Evolutionary conservation across 1,139 yeast species (phyloP).

Genomic region (Suhomyces bolitotheri): DNA sequence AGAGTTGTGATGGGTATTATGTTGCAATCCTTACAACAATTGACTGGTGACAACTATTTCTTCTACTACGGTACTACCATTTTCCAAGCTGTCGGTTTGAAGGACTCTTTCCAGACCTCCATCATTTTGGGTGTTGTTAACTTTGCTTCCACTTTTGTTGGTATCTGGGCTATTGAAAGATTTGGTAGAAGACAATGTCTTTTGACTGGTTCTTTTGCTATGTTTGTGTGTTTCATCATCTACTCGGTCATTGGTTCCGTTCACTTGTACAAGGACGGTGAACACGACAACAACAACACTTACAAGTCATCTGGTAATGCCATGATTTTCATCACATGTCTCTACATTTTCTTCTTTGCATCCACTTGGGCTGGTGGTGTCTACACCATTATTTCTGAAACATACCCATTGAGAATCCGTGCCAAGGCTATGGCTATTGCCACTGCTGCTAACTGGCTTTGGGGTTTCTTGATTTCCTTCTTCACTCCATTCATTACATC

Average conservation of each 20-base stretch:
- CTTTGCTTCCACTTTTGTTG: constrained; percentile 70
- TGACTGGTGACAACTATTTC: constrained; percentile 80
- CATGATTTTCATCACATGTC: constrained; percentile 75
- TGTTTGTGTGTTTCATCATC: constrained; percentile 60
- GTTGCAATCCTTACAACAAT: constrained; percentile 71
- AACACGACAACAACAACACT: constrained; percentile 22
- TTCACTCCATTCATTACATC: constrained; percentile 65
- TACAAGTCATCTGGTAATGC: constrained; percentile 64
- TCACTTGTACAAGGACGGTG: constrained; percentile 55
- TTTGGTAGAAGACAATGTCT: constrained; percentile 72
- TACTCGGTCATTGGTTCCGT: constrained; percentile 63
- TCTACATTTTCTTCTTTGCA: constrained; percentile 82
- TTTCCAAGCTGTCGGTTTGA: constrained; percentile 74
- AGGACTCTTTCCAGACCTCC: constrained; percentile 72
- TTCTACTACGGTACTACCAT: constrained; percentile 81
- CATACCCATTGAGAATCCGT: constrained; percentile 77
- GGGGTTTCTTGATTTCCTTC: constrained; percentile 77
- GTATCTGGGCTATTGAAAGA: constrained; percentile 66
- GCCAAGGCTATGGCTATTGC: constrained; percentile 80
- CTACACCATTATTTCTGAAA: constrained; percentile 76
- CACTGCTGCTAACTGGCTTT: constrained; percentile 75
- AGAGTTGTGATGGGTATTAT: constrained; percentile 50
- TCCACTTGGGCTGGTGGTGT: constrained; percentile 88
- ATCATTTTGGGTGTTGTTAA: constrained; percentile 65
- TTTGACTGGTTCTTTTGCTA: constrained; percentile 46